Evolutionary conservation across 2,329 filamentous ascomycete genomes (phyloP), one percentile per base, ranked within the genome.

Genomic region (Camillea tinctor): DNA sequence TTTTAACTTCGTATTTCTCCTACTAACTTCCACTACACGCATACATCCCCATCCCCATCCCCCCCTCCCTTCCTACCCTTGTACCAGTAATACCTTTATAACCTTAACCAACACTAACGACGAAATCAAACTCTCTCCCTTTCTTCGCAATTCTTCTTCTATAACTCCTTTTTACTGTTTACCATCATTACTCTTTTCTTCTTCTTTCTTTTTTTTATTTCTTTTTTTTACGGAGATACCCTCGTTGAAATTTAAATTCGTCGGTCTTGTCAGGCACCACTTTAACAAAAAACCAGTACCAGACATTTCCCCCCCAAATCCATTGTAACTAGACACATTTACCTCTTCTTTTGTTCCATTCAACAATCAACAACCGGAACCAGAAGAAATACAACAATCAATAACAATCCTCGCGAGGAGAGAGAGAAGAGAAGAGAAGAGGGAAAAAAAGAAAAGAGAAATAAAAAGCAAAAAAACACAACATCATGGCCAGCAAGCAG

Each of bases 401-500:
- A n/a, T n/a, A n/a, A 30, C 26, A 30, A 30, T 11, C 26, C 8
- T 11, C 26, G 13, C 26, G 1, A 30, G 3, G 26, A 9, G 8
- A 30, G 3, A 26, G 24, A 30, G 7, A 30, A 7, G 6, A 30
- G 26, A 30, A n/a, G 3, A 30, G 26, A 30, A 30, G 26, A 30
- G 26, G 7, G n/a, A n/a, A 30, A 2, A 26, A 8, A 30, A 7
- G 13, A 7, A 9, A 30, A 11, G 13, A n/a, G 3, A 30, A 11
- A 30, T 9, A 11, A 30, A 11, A 7, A 30, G 13, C 26, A 30
- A 30, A 30, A 11, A 4, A 30, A 8, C 2, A 11, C 26, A 30
- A 54, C 58, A 74, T 59, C 64, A 91, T 91, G 88, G 88, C 89
- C 55, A 90, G 86, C 71, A 88, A 87, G 73, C 87, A 88, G 67